These are phyloP conservation scores for Trichoderma sp. DNA, from an alignment of 2,329 filamentous ascomycete species.

Conservation along the genomic window DNA sequence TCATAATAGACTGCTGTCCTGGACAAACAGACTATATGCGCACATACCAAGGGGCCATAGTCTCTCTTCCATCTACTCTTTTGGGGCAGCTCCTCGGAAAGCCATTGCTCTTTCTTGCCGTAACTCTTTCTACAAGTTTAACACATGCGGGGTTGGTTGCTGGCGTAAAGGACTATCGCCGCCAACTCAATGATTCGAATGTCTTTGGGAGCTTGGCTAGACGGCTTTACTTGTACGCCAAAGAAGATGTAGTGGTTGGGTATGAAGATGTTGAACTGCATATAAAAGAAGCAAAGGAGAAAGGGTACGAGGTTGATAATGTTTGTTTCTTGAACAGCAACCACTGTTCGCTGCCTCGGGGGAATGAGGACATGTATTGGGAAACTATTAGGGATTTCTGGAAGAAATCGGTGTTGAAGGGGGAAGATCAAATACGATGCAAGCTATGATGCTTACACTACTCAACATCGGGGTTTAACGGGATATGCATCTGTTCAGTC, in stretches of 20 bases:
- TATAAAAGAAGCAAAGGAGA: conserved; percentile 3
- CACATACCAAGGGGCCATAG: background rate
- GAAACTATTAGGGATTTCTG: background rate
- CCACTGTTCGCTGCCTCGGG: background rate
- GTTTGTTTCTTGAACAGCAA: background rate
- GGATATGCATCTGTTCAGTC: background rate
- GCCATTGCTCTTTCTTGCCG: background rate
- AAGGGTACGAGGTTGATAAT: background rate
- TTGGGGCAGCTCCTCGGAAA: background rate
- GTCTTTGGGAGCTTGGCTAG: background rate
- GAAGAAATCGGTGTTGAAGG: background rate
- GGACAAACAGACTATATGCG: conserved; percentile 9
- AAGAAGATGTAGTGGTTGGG: background rate
- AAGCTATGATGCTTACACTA: background rate
- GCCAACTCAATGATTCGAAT: background rate
- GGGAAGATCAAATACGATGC: background rate
- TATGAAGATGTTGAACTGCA: conserved; percentile 7
- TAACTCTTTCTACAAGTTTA: background rate
- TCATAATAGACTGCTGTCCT: conserved; percentile 7
- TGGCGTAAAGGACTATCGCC: background rate
- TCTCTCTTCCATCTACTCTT: background rate
- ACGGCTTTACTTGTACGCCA: conserved; percentile 3
- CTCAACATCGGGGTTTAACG: background rate
- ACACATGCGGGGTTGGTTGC: background rate
- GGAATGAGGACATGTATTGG: conserved; percentile 4